These are phyloP conservation scores for Penicillium sp. DNA, from an alignment of 2,329 filamentous ascomycete species.

Conservation along the genomic window DNA sequence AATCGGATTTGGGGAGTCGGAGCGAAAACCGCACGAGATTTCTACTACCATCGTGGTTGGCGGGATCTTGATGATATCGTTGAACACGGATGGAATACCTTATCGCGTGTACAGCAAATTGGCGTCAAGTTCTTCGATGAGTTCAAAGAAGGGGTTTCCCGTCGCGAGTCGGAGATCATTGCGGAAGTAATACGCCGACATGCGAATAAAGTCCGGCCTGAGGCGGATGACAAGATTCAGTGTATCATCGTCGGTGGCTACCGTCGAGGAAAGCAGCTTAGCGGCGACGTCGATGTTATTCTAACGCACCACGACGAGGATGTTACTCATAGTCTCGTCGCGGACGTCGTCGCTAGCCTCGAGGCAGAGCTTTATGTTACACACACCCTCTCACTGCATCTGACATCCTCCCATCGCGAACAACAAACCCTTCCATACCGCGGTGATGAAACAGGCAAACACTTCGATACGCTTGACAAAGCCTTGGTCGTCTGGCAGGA, in stretches of 20 bases:
- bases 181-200: constrained; percentile 67
- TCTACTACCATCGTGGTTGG: constrained; percentile 79
- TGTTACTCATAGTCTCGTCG: constrained; percentile 72
- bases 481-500: constrained; percentile 92
- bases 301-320: constrained; percentile 76
- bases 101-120: constrained; percentile 87
- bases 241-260: constrained; percentile 79
- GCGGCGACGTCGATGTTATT: constrained; percentile 85
- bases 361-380: constrained; percentile 76
- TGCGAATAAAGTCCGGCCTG: constrained; percentile 66
- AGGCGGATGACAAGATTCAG: constrained; percentile 56
- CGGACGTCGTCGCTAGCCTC: constrained; percentile 72
- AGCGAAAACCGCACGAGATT: constrained; percentile 77
- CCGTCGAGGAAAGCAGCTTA: constrained; percentile 73
- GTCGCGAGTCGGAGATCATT: constrained; percentile 75
- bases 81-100: constrained; percentile 75
- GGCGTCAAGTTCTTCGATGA: constrained; percentile 94
- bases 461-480: constrained; percentile 89
- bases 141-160: constrained; percentile 72
- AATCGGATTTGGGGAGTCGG: constrained; percentile 93
- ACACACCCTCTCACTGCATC: constrained; percentile 76
- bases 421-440: constrained; percentile 68
- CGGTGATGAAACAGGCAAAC: constrained; percentile 50
- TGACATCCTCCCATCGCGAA: constrained; percentile 72
- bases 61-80: constrained; percentile 84